Evolutionary conservation across 202 grass and related monocot species (phyloP), one percentile per base, ranked within the genome.

Genomic region (Cymbopogon flexuosus): DNA sequence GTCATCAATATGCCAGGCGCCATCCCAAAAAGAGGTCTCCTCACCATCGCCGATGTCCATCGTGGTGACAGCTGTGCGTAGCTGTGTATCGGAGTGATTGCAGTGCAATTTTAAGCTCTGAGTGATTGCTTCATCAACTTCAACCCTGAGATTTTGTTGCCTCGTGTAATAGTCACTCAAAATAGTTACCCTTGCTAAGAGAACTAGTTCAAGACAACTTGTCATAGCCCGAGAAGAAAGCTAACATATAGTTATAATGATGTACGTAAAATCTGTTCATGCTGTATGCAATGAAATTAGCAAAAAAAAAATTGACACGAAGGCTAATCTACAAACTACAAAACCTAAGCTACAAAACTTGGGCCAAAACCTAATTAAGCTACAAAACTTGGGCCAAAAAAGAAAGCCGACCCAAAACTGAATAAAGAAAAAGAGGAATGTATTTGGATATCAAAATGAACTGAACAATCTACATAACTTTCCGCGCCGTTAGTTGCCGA

Each of bases 401-500:
- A 3, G 31, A 34, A 88, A 65, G 2, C 36, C 10, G 31, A 39
- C 29, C 57, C 77, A 65, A 60, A 23, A 72, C 47, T 30, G 56
- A 65, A 51, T 27, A 66, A 69, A 46, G 65, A 65, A 73, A 65
- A 79, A 41, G 5, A 43, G 23, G 58, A 33, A 24, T 60, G 57
- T 63, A 47, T 30, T 42, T 76, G 27, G 33, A 76, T 39, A 12
- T 30, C 5, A 10, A 37, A 29, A 62, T 52, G 67, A 56, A 8
- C 23, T 39, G 23, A 86, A 19, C 33, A 35, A 88, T 68, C 45
- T 85, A 94, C 85, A 91, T 79, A 34, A 73, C 71, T 86, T 97
- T 97, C 45, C 72, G 62, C 57, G 89, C 85, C 1, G 54, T 74
- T 67, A 92, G 69, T 56, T 84, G 81, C 46, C 73, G 54, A 77